These are phyloP conservation scores for Sclerotinia borealis DNA, from an alignment of 2,329 filamentous ascomycete species.

Conservation along the genomic window DNA sequence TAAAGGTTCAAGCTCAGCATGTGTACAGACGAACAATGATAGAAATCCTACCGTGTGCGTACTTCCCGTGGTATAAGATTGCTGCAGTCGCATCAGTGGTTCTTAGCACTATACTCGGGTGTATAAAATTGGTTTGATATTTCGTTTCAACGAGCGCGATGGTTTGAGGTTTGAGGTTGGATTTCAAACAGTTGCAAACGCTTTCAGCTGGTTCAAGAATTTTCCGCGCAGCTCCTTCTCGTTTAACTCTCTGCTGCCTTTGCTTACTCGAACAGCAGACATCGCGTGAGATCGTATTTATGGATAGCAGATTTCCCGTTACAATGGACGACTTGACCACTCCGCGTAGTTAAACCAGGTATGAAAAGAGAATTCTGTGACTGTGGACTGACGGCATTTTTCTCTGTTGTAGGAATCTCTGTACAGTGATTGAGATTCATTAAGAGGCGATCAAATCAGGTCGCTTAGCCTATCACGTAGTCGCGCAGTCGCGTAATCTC, in stretches of 20 bases:
- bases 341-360: no score
- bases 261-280: background rate
- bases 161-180: background rate
- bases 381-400: no score
- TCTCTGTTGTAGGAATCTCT: no score
- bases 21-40: background rate
- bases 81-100: background rate
- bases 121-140: background rate
- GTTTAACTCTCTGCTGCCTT: background rate
- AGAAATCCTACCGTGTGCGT: background rate
- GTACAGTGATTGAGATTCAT: no score
- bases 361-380: no score
- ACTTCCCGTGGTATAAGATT: no score
- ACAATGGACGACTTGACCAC: no score
- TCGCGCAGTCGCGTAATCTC: no score
- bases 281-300: slow-evolving; percentile 4
- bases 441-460: no score
- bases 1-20: background rate
- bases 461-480: no score
- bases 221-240: background rate
- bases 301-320: no score
- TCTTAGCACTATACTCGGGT: background rate
- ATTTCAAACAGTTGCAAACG: background rate
- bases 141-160: background rate
- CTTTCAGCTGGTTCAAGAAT: background rate